Percentiles rank a stretch among this genome's conserved stretches.
Conservation (phyloP, 495 filamentous ascomycete species). For the Lepidopterella palustris region DNA sequence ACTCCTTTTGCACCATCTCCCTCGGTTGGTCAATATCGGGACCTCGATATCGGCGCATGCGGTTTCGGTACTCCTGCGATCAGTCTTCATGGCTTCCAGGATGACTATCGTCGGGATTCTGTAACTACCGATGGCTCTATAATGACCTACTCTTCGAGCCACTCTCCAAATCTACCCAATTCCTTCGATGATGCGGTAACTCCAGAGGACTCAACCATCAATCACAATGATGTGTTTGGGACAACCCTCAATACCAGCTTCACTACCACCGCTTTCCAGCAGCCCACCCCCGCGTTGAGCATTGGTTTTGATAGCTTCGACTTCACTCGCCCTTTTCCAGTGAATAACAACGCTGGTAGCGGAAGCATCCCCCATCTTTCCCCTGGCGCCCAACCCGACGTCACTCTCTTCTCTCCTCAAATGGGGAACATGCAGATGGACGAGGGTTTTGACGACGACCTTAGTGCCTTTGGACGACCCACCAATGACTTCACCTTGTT, state of each 20-base stretch:
- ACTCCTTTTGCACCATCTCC: slow-evolving; percentile 23
- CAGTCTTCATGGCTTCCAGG: slow-evolving; percentile 16
- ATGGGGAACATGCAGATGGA: slow-evolving; percentile 18
- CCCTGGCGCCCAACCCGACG: slow-evolving; percentile 21
- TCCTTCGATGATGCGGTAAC: slow-evolving; percentile 31
- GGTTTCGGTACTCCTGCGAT: slow-evolving; percentile 23
- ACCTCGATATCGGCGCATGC: slow-evolving; percentile 16
- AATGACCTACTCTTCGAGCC: slow-evolving; percentile 25
- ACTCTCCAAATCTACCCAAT: slow-evolving; percentile 24
- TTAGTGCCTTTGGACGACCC: slow-evolving; percentile 10
- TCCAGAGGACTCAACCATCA: slow-evolving; percentile 28
- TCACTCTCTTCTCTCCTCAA: slow-evolving; percentile 24
- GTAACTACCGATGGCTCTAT: slow-evolving; percentile 22
- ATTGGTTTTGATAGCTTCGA: slow-evolving; percentile 9
- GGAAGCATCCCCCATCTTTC: slow-evolving; percentile 19
- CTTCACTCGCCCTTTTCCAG: slow-evolving; percentile 4
- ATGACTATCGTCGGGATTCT: slow-evolving; percentile 23
- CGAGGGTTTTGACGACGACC: slow-evolving; percentile 21
- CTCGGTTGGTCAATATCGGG: slow-evolving; percentile 2
- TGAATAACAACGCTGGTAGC: slow-evolving; percentile 5
- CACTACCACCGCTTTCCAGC: slow-evolving; percentile 16
- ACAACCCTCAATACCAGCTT: slow-evolving; percentile 6
- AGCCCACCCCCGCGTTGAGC: slow-evolving; percentile 27
- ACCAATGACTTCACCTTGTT: slow-evolving; percentile 24
- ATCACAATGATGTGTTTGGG: slow-evolving; percentile 27